phyloP scores from a whole-genome alignment of 1,284 basidiomycete species.

The Cryptococcus jaspeensis region DNA sequence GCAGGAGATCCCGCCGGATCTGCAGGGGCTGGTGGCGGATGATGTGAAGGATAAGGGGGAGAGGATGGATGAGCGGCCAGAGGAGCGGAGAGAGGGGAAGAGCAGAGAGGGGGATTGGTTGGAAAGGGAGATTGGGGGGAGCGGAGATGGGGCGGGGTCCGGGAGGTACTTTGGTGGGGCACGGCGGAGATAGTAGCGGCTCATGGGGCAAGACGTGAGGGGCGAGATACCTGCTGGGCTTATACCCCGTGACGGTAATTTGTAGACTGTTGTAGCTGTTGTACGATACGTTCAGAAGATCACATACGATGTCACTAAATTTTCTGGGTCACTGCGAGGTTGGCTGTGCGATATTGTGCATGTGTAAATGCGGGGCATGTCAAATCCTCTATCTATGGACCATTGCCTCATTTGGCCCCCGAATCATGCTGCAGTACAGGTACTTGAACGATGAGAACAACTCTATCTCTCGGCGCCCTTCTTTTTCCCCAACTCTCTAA shows the following conservation, averaged over 20 bases:
- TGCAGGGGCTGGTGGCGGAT: conserved; percentile 73
- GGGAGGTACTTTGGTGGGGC: conserved; percentile 3
- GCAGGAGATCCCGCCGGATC: conserved; percentile 92
- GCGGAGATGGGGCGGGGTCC: conserved; percentile 5
- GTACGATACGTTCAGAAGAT: not conserved
- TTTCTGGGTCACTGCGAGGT: too few relatives aligned
- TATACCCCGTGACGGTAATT: not conserved
- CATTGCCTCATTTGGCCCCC: too few relatives aligned
- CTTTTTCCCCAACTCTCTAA: too few relatives aligned
- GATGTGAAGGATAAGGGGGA: conserved; percentile 73
- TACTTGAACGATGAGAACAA: too few relatives aligned
- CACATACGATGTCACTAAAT: not conserved
- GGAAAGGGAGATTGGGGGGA: conserved; percentile 10
- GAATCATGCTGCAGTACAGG: too few relatives aligned
- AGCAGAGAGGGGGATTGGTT: conserved; percentile 12
- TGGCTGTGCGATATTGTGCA: too few relatives aligned
- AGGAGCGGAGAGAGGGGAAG: conserved; percentile 57
- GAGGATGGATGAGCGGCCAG: conserved; percentile 65
- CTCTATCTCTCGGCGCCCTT: too few relatives aligned
- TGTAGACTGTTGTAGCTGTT: not conserved
- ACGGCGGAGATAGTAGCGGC: not conserved
- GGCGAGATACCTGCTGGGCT: not conserved
- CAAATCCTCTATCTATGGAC: too few relatives aligned
- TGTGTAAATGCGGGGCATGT: too few relatives aligned
- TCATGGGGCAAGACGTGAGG: too few relatives aligned